Evolutionary conservation across 768 basidiomycete genomes (phyloP).

Genomic region (Amanita rubescens): DNA sequence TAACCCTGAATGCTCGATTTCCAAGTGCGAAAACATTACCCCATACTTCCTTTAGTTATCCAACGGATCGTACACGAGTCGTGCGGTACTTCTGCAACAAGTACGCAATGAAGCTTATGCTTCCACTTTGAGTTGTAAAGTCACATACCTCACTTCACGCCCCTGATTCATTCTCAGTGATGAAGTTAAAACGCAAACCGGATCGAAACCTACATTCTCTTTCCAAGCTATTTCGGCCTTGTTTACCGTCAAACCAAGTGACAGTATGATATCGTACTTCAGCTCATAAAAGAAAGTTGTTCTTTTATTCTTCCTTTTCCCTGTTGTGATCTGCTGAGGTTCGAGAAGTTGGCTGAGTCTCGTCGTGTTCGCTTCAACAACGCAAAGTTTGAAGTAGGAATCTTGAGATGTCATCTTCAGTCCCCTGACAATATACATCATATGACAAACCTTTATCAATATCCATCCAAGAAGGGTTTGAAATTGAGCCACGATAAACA

Average conservation of each 20-base stretch:
- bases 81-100: not conserved
- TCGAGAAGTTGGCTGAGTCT: not conserved
- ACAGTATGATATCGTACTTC: constrained; percentile 14
- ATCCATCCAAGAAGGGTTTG: constrained; percentile 20
- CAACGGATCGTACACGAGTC: constrained; percentile 5
- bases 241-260: constrained; percentile 17
- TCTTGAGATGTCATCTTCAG: constrained; percentile 13
- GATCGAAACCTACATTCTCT: too few relatives aligned
- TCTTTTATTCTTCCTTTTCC: constrained; percentile 3
- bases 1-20: constrained; percentile 20
- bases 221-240: constrained; percentile 16
- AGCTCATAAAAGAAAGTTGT: constrained; percentile 9
- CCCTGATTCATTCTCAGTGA: not conserved
- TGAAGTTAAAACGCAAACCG: too few relatives aligned
- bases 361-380: constrained; percentile 11
- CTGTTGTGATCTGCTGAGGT: not conserved
- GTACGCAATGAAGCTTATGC: not conserved
- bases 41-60: not conserved
- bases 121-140: not conserved
- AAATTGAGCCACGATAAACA: constrained; percentile 17
- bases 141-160: constrained; percentile 5
- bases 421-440: constrained; percentile 15
- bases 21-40: constrained; percentile 13
- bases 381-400: constrained; percentile 9
- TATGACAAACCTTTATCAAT: constrained; percentile 13